These are phyloP conservation scores for Saccharomyces hybrid DNA, from an alignment of 1,139 yeast genomes.

Conservation along the genomic window DNA sequence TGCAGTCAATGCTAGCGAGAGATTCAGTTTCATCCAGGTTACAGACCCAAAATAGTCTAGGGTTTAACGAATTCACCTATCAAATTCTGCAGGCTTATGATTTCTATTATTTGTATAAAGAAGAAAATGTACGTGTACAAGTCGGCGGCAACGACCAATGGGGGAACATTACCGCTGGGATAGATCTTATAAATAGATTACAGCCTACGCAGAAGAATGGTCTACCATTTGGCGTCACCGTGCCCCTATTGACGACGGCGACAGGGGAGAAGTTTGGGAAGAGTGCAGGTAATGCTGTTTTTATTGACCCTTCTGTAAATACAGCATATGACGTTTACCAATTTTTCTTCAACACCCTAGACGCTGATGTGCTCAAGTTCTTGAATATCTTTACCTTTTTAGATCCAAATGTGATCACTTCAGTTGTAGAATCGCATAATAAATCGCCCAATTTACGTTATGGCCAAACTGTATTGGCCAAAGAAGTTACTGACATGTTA, in stretches of 20 bases:
- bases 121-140: slow-evolving; percentile 59
- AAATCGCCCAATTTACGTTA: slow-evolving; percentile 53
- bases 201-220: slow-evolving; percentile 29
- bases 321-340: slow-evolving; percentile 81
- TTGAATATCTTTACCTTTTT: slow-evolving; percentile 73
- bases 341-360: slow-evolving; percentile 73
- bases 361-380: slow-evolving; percentile 62
- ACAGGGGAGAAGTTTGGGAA: slow-evolving; percentile 94
- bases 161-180: slow-evolving; percentile 97
- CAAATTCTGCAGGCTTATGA: slow-evolving; percentile 92
- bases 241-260: slow-evolving; percentile 81
- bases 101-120: slow-evolving; percentile 69
- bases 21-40: slow-evolving; percentile 80
- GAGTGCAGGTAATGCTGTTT: slow-evolving; percentile 94
- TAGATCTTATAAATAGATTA: slow-evolving; percentile 72
- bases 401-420: slow-evolving; percentile 52
- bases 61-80: slow-evolving; percentile 89
- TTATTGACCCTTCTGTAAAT: slow-evolving; percentile 66
- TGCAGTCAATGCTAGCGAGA: slow-evolving; percentile 80
- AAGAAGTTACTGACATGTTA: slow-evolving; percentile 77
- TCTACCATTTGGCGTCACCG: slow-evolving; percentile 70
- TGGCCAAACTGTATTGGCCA: slow-evolving; percentile 74
- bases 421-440: slow-evolving; percentile 45
- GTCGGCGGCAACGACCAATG: slow-evolving; percentile 99
- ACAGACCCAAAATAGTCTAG: slow-evolving; percentile 64